Conservation (phyloP, 768 basidiomycete genomes). For the Cystobasidiopsis lactophilus region DNA sequence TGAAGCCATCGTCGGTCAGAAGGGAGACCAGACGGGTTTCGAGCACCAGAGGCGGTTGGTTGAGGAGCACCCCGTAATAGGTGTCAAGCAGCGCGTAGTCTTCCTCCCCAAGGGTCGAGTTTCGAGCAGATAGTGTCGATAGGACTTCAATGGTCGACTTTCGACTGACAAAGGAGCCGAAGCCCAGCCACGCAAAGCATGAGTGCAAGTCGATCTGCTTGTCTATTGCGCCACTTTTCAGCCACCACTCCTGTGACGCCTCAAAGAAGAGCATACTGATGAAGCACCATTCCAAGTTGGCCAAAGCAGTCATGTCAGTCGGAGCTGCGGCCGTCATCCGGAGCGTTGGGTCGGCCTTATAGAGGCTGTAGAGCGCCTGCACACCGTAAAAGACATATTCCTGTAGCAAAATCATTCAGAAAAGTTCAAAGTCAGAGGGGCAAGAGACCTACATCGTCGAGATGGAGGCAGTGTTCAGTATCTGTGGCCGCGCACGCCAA, state of each 20-base stretch:
- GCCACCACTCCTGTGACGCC: neutral
- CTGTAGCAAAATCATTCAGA: too few species aligned
- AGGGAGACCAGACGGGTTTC: constrained; percentile 3
- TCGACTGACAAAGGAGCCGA: constrained; percentile 13
- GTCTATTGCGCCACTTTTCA: neutral
- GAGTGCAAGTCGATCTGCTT: constrained; percentile 11
- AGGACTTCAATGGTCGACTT: constrained; percentile 10
- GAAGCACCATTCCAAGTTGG: constrained; percentile 19
- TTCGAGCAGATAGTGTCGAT: neutral
- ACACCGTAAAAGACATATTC: constrained; percentile 16
- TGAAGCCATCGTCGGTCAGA: constrained; percentile 5
- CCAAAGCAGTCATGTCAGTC: constrained; percentile 8
- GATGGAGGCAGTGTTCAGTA: constrained; percentile 3
- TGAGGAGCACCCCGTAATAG: constrained; percentile 14
- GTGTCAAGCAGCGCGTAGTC: constrained; percentile 17
- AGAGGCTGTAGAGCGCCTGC: constrained; percentile 13
- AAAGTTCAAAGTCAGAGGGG: too few species aligned
- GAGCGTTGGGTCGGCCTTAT: constrained; percentile 13
- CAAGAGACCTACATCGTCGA: too few species aligned
- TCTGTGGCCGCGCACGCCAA: constrained; percentile 12
- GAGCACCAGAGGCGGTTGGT: constrained; percentile 12
- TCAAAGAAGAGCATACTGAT: constrained; percentile 7
- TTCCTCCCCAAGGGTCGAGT: neutral
- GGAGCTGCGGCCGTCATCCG: constrained; percentile 11
- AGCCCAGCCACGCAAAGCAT: constrained; percentile 18